A percentile compares a stretch with the other conserved stretches of the same genome.
phyloP scores from a whole-genome alignment of 495 filamentous ascomycete species.

The Penicillium alfredii region DNA sequence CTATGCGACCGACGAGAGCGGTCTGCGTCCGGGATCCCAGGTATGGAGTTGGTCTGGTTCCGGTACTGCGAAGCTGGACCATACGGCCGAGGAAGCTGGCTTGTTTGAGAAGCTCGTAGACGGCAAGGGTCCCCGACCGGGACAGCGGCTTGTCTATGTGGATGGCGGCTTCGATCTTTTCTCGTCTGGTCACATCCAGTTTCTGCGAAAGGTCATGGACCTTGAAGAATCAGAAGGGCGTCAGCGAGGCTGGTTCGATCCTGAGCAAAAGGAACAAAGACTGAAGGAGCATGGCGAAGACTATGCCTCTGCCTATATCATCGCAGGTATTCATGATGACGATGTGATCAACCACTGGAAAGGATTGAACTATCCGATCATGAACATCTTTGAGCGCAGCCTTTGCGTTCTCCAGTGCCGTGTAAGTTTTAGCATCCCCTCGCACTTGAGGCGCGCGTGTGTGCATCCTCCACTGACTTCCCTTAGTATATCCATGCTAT shows the following conservation, averaged over 20 bases:
- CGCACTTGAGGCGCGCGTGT: no score
- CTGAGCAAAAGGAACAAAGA: conserved; percentile 54
- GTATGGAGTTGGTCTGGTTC: conserved; percentile 73
- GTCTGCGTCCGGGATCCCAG: conserved; percentile 61
- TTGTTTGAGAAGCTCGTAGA: conserved; percentile 57
- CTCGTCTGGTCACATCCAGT: conserved; percentile 93
- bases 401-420: conserved; percentile 92
- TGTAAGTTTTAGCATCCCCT: conserved; percentile 48
- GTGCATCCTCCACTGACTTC: conserved; percentile 15
- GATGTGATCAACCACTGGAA: conserved; percentile 92
- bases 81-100: conserved; percentile 46
- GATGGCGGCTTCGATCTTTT: conserved; percentile 98
- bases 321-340: conserved; percentile 92
- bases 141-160: conserved; percentile 86
- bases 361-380: conserved; percentile 96
- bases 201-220: conserved; percentile 67
- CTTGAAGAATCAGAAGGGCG: conserved; percentile 62
- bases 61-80: conserved; percentile 45
- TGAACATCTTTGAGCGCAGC: conserved; percentile 96
- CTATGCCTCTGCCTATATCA: conserved; percentile 75
- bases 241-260: conserved; percentile 66
- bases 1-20: conserved; percentile 82
- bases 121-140: conserved; percentile 60
- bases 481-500: conserved; percentile 77
- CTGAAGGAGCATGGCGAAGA: conserved; percentile 56